Percentiles rank a stretch among this genome's conserved stretches.
These are phyloP conservation scores for Petasospora fabianii DNA, from an alignment of 1,139 yeast genomes.

Conservation along the genomic window DNA sequence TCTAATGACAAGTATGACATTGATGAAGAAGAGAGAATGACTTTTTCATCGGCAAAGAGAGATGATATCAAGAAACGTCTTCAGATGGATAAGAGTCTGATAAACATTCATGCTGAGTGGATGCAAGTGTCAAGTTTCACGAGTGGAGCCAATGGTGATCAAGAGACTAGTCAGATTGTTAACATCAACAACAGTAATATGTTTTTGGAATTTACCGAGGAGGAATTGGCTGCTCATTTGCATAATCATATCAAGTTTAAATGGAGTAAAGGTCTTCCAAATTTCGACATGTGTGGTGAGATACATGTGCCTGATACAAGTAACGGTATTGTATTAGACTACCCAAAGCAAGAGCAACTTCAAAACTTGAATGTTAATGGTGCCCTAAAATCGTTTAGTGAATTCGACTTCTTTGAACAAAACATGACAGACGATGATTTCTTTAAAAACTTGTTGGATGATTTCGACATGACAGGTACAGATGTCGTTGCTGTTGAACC, in stretches of 20 bases:
- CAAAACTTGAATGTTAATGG: slow-evolving; percentile 4
- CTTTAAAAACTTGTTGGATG: slow-evolving; percentile 3
- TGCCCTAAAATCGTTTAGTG: slow-evolving; percentile 2
- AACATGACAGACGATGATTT: slow-evolving; percentile 5
- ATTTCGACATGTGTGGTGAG: too few relatives aligned
- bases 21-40: slow-evolving; percentile 4
- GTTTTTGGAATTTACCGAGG: slow-evolving; percentile 11
- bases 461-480: not conserved
- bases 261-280: slow-evolving; percentile 2
- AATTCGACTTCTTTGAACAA: slow-evolving; percentile 6
- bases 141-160: not conserved
- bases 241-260: not conserved
- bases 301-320: not conserved
- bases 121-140: slow-evolving; percentile 13
- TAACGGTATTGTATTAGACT: not conserved
- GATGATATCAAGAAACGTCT: slow-evolving; percentile 14
- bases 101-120: slow-evolving; percentile 15
- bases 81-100: slow-evolving; percentile 12
- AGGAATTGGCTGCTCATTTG: slow-evolving; percentile 4
- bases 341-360: slow-evolving; percentile 7
- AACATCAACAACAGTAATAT: slow-evolving; percentile 13
- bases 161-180: slow-evolving; percentile 7
- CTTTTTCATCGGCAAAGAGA: slow-evolving; percentile 5
- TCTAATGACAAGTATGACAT: slow-evolving; percentile 10
- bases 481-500: too few relatives aligned